Evolutionary conservation across 805 yeast genomes (phyloP).

Genomic region (Kodamaea hsintzibuensis): DNA sequence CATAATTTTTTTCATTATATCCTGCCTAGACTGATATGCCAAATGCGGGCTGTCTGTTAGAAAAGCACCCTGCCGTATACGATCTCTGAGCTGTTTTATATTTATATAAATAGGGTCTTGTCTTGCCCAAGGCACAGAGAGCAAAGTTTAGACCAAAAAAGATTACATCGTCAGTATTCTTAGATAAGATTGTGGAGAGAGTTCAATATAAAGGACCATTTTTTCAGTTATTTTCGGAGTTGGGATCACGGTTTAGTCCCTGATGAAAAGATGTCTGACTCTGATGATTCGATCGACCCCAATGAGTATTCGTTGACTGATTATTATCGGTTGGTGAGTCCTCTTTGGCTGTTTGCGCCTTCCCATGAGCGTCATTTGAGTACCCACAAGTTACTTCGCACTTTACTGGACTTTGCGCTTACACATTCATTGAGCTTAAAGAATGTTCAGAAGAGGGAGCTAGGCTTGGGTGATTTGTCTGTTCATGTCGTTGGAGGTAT

Average conservation of each 20-base stretch:
- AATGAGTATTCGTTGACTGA: conserved; percentile 19
- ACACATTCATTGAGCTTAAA: conserved; percentile 21
- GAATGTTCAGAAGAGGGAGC: conserved; percentile 26
- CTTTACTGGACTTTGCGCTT: conserved; percentile 27
- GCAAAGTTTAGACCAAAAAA: neutral
- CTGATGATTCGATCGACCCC: conserved; percentile 15
- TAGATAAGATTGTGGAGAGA: no score
- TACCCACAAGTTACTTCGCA: conserved; percentile 23
- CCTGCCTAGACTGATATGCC: neutral
- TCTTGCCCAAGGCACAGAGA: neutral
- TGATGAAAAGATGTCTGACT: conserved; percentile 17
- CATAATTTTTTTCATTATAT: neutral
- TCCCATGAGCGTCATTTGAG: conserved; percentile 15
- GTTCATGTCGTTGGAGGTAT: neutral
- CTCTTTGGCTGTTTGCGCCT: conserved; percentile 16
- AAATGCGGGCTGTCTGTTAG: neutral
- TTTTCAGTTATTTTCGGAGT: neutral
- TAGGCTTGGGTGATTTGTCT: conserved; percentile 22
- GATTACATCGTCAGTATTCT: no score
- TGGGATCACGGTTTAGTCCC: neutral
- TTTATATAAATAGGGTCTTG: neutral
- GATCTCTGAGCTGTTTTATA: neutral
- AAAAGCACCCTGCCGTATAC: neutral
- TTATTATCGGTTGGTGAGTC: conserved; percentile 19
- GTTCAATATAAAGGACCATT: neutral